phyloP scores from a whole-genome alignment of 352 stramenopile species.

The Phytopythium chamaehyphon region DNA sequence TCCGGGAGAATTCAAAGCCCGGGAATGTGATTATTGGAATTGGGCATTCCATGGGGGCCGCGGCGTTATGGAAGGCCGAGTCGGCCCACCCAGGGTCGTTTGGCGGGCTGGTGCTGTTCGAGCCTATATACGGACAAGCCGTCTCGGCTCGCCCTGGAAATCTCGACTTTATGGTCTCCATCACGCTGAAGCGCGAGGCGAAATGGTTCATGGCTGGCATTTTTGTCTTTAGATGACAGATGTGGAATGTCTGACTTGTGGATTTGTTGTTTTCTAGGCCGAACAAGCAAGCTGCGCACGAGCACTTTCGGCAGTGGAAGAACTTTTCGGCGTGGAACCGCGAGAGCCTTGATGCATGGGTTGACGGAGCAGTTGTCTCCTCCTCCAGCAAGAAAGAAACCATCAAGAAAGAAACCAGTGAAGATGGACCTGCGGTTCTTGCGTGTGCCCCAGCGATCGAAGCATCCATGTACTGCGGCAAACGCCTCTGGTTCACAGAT shows the following conservation, averaged over 20 bases:
- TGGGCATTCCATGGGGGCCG: conserved; percentile 45
- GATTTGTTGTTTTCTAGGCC: conserved; percentile 10
- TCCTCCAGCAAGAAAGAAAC: too few relatives aligned
- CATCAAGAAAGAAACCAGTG: conserved; percentile 7
- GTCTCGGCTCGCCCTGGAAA: conserved; percentile 1
- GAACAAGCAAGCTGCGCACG: conserved; percentile 15
- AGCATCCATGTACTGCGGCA: conserved; percentile 25
- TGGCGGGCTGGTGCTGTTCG: conserved; percentile 40
- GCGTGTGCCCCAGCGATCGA: conserved; percentile 22
- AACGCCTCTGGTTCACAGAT: conserved; percentile 20
- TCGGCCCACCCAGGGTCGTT: conserved; percentile 36
- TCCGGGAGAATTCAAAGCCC: conserved; percentile 10
- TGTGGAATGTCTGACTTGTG: too few relatives aligned
- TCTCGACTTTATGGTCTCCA: conserved; percentile 28
- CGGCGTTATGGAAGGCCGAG: conserved; percentile 33
- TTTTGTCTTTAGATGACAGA: too few relatives aligned
- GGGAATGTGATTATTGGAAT: conserved; percentile 36
- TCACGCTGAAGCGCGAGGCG: conserved; percentile 31
- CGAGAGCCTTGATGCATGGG: conserved; percentile 26
- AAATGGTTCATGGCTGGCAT: not conserved
- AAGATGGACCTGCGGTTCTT: conserved; percentile 10
- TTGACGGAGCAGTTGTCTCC: conserved; percentile 25
- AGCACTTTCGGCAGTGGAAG: conserved; percentile 25
- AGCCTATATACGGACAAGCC: conserved; percentile 24
- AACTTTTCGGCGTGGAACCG: conserved; percentile 40